Evolutionary conservation across 2,329 filamentous ascomycete genomes (phyloP).

Genomic region (Elsinoe necatrix): DNA sequence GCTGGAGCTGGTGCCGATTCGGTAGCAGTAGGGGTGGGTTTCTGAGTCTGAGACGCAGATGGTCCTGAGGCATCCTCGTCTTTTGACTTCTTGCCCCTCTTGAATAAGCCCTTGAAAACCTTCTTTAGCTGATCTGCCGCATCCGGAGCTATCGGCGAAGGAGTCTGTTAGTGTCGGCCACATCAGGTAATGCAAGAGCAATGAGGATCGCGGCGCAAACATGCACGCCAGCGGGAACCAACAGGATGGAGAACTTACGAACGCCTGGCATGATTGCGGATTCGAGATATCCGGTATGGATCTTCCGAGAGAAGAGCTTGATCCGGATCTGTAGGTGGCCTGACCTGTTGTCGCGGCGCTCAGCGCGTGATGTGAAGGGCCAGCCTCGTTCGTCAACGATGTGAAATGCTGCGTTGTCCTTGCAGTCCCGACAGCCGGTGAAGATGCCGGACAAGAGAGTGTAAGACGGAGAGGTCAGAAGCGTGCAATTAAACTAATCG

Average conservation of each 20-base stretch:
- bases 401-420: slow-evolving; percentile 8
- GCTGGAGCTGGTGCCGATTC: slow-evolving; percentile 1
- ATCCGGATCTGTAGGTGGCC: slow-evolving; percentile 3
- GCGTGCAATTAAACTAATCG: slow-evolving; percentile 1
- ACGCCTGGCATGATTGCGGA: slow-evolving; percentile 16
- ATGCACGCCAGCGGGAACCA: slow-evolving; percentile 5
- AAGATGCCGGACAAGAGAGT: not conserved
- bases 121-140: slow-evolving; percentile 23
- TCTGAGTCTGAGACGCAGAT: slow-evolving; percentile 13
- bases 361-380: slow-evolving; percentile 8
- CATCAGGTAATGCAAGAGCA: slow-evolving; percentile 5
- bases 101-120: slow-evolving; percentile 25
- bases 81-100: slow-evolving; percentile 20
- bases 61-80: slow-evolving; percentile 10
- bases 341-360: slow-evolving; percentile 8
- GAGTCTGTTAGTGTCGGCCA: slow-evolving; percentile 16
- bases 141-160: slow-evolving; percentile 21
- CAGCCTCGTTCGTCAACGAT: slow-evolving; percentile 4
- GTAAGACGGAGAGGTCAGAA: not conserved
- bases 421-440: not conserved
- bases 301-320: slow-evolving; percentile 13
- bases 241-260: slow-evolving; percentile 15
- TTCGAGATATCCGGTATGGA: slow-evolving; percentile 11
- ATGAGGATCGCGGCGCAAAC: not conserved
- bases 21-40: slow-evolving; percentile 13